These are phyloP conservation scores for Huntiella decipiens DNA, from an alignment of 2,329 filamentous ascomycete species.

Conservation along the genomic window DNA sequence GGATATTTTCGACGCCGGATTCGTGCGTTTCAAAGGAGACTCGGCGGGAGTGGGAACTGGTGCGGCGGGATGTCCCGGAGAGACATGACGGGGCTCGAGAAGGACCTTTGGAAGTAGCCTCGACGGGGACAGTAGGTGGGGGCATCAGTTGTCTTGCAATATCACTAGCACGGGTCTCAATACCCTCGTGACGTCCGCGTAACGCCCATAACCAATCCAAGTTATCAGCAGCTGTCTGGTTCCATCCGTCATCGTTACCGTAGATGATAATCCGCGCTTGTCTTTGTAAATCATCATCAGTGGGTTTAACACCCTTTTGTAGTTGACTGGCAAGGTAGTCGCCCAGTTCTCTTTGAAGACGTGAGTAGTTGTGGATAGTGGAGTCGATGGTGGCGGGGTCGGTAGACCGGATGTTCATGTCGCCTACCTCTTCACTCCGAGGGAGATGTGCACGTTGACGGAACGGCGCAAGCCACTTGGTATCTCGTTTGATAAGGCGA, in stretches of 20 bases:
- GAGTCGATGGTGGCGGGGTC: constrained; percentile 38
- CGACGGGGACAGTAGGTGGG: background rate
- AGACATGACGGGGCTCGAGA: background rate
- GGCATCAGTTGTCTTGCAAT: too few species aligned
- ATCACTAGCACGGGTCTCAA: too few species aligned
- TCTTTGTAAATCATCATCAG: constrained; percentile 34
- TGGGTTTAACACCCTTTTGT: constrained; percentile 26
- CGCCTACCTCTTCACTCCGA: constrained; percentile 34
- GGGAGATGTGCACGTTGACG: constrained; percentile 37
- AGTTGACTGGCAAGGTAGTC: constrained; percentile 30
- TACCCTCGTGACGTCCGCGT: constrained; percentile 24
- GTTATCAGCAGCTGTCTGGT: constrained; percentile 43
- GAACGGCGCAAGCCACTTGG: constrained; percentile 37
- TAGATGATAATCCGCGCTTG: constrained; percentile 43
- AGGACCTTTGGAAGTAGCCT: background rate
- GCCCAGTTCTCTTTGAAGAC: constrained; percentile 35
- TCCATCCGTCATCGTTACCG: constrained; percentile 43
- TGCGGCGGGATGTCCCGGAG: background rate
- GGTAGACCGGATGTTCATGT: constrained; percentile 28
- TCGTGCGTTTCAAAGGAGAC: too few species aligned
- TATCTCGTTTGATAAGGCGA: constrained; percentile 29
- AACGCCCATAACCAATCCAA: constrained; percentile 33
- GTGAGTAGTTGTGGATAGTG: constrained; percentile 37
- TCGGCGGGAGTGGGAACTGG: too few species aligned
- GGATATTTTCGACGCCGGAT: too few species aligned